phyloP scores from a whole-genome alignment of 1,284 basidiomycete genomes.

The Crepidotus sp. region DNA sequence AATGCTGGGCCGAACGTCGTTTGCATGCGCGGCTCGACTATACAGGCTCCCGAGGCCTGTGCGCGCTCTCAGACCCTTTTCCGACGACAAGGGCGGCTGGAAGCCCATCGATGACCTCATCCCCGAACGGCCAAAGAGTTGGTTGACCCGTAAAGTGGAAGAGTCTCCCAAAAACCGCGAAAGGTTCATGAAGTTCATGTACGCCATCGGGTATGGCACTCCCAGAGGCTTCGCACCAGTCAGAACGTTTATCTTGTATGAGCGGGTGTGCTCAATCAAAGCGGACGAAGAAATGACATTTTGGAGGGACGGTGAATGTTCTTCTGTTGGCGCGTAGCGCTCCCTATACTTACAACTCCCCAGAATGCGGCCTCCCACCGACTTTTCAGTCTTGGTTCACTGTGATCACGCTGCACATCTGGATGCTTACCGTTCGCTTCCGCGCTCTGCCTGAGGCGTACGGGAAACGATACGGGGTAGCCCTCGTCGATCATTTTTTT shows the following conservation, averaged over 20 bases:
- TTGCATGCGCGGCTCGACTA: conserved; percentile 2
- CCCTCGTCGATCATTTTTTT: conserved; percentile 93
- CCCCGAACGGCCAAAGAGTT: conserved; percentile 26
- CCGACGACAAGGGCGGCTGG: conserved; percentile 3
- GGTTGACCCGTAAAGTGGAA: conserved; percentile 53
- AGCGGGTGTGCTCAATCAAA: conserved; percentile 43
- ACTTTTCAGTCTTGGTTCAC: conserved; percentile 99
- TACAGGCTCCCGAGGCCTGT: conserved; percentile 3
- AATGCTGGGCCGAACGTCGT: conserved; percentile 10
- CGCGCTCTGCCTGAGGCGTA: conserved; percentile 70
- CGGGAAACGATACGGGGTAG: conserved; percentile 65
- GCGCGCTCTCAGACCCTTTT: neutral
- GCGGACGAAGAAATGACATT: conserved; percentile 56
- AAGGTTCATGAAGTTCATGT: conserved; percentile 44
- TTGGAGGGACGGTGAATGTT: conserved; percentile 54
- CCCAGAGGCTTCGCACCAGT: conserved; percentile 54
- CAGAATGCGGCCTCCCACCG: conserved; percentile 81
- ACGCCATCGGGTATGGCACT: conserved; percentile 51
- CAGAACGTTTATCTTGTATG: conserved; percentile 50
- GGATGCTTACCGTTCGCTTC: conserved; percentile 83
- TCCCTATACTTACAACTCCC: neutral
- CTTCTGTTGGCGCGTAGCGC: neutral
- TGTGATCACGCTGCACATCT: conserved; percentile 87
- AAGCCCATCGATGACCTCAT: conserved; percentile 11
- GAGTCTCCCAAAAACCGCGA: conserved; percentile 40